Conservation (phyloP, 2,329 filamentous ascomycete genomes). For the Aspergillus terreus region DNA sequence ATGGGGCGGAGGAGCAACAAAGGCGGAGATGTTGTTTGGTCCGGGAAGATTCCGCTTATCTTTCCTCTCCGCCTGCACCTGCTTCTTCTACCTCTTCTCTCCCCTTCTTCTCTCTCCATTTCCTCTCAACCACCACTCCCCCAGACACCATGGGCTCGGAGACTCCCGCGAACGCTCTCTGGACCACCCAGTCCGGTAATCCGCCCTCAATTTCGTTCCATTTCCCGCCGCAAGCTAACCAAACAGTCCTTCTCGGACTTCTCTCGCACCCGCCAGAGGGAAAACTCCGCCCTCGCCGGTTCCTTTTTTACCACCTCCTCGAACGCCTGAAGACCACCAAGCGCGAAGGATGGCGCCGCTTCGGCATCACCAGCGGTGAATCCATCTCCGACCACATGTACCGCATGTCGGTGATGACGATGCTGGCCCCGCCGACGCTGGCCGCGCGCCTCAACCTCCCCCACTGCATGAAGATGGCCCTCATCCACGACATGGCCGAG, state of each 20-base stretch:
- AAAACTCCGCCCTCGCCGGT: conserved; percentile 69
- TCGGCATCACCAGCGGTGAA: conserved; percentile 72
- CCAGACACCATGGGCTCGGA: conserved; percentile 27
- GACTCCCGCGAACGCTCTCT: conserved; percentile 21
- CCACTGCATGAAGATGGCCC: conserved; percentile 89
- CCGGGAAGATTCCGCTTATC: conserved; percentile 1
- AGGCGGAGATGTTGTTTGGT: not conserved
- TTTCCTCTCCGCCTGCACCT: conserved; percentile 4
- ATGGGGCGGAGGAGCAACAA: not conserved
- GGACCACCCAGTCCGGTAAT: conserved; percentile 36
- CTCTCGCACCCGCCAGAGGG: conserved; percentile 57
- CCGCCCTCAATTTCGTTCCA: conserved; percentile 3
- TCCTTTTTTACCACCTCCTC: conserved; percentile 90
- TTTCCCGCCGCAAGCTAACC: not conserved
- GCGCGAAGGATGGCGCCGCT: conserved; percentile 91
- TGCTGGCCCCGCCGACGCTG: conserved; percentile 79
- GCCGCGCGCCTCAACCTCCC: conserved; percentile 68
- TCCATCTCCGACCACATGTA: conserved; percentile 99
- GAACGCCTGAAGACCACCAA: conserved; percentile 94
- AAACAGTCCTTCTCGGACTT: conserved; percentile 62
- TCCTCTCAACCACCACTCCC: conserved; percentile 2
- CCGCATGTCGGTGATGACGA: conserved; percentile 94
- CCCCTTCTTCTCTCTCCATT: conserved; percentile 5
- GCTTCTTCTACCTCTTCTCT: conserved; percentile 2
- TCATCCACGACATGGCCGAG: conserved; percentile 98